Conservation (phyloP, 352 stramenopile genomes). For the Pythium myriotylum region DNA sequence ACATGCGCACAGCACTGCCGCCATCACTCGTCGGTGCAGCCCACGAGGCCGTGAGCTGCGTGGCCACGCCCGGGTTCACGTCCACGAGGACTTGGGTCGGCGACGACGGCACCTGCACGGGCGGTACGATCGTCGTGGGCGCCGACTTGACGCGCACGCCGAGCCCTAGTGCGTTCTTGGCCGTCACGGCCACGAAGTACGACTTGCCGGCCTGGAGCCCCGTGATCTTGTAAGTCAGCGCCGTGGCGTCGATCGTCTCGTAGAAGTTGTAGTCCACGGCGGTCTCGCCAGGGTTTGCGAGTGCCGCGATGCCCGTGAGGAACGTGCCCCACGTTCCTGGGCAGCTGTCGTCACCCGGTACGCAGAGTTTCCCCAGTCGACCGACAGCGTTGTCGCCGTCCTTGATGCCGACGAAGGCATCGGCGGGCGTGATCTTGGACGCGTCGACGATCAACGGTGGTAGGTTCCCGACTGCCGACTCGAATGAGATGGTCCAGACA, state of each 20-base stretch:
- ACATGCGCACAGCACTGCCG: slow-evolving; percentile 67
- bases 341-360: slow-evolving; percentile 50
- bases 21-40: slow-evolving; percentile 49
- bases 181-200: slow-evolving; percentile 89
- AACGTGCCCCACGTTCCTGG: slow-evolving; percentile 49
- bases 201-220: slow-evolving; percentile 65
- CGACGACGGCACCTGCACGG: slow-evolving; percentile 74
- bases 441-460: slow-evolving; percentile 53
- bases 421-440: slow-evolving; percentile 55
- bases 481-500: slow-evolving; percentile 83
- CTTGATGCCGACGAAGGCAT: slow-evolving; percentile 56
- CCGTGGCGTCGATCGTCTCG: slow-evolving; percentile 59
- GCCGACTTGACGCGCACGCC: slow-evolving; percentile 42
- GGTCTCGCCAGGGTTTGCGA: slow-evolving; percentile 49
- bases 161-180: slow-evolving; percentile 84
- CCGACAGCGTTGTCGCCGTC: slow-evolving; percentile 81
- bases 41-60: slow-evolving; percentile 66
- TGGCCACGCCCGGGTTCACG: slow-evolving; percentile 81
- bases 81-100: slow-evolving; percentile 69
- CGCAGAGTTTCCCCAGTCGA: slow-evolving; percentile 40
- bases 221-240: slow-evolving; percentile 69
- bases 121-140: slow-evolving; percentile 50
- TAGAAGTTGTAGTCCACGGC: slow-evolving; percentile 71
- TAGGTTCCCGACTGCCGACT: slow-evolving; percentile 65
- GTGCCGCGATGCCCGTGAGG: slow-evolving; percentile 35